Evolutionary conservation across 2,329 filamentous ascomycete genomes (phyloP).

Genomic region (Thermothelomyces thermophilus): DNA sequence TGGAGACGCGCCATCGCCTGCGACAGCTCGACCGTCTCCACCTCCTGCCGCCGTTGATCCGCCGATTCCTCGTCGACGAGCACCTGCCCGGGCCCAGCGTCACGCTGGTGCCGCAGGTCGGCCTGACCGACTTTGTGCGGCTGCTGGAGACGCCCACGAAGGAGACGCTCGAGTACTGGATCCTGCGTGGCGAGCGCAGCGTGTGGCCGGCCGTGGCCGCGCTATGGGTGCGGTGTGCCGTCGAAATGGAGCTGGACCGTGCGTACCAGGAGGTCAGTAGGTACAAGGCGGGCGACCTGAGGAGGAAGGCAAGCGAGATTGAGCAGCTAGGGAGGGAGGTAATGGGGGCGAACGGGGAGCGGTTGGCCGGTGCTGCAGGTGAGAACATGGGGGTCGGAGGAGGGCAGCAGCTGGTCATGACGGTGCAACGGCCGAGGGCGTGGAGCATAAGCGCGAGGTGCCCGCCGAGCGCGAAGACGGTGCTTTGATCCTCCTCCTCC

Average conservation of each 20-base stretch:
- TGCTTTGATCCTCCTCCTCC: neutral
- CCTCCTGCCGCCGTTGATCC: slow-evolving; percentile 61
- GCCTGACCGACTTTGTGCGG: slow-evolving; percentile 63
- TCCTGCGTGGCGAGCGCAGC: slow-evolving; percentile 72
- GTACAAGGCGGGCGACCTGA: slow-evolving; percentile 41
- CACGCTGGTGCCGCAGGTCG: slow-evolving; percentile 75
- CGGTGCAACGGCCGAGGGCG: neutral
- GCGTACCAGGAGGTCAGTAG: slow-evolving; percentile 75
- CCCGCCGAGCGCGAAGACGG: neutral
- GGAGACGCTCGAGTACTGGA: slow-evolving; percentile 76
- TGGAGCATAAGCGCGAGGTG: neutral
- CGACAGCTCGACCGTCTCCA: slow-evolving; percentile 73
- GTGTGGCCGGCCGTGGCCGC: slow-evolving; percentile 88
- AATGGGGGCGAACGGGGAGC: too few species aligned
- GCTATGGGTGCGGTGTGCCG: slow-evolving; percentile 70
- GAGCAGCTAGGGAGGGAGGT: neutral
- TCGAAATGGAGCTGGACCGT: slow-evolving; percentile 82
- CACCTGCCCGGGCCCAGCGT: slow-evolving; percentile 70
- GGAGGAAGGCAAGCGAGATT: slow-evolving; percentile 19
- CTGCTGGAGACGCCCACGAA: slow-evolving; percentile 77
- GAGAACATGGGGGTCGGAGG: neutral
- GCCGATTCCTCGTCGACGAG: slow-evolving; percentile 76
- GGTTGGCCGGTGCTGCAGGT: too few species aligned
- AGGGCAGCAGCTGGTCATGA: neutral
- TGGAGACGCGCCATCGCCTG: slow-evolving; percentile 75